A percentile compares a stretch with the other conserved stretches of the same genome.
Evolutionary conservation across 352 stramenopile species (phyloP).

Genomic region (Phytophthora lateralis): DNA sequence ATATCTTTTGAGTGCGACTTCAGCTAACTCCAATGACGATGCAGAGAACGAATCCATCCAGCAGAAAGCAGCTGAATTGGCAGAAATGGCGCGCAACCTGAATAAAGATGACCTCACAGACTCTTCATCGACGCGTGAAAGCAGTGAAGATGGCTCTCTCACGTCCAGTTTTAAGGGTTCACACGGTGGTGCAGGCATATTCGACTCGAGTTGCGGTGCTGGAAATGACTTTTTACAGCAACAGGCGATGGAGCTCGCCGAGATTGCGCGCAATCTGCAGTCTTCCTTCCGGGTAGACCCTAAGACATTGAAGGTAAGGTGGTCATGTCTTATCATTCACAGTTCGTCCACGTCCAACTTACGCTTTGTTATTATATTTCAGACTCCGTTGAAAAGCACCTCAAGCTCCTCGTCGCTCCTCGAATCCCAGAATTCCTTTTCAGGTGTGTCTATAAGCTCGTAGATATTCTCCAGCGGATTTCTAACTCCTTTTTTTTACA

Average conservation of each 20-base stretch:
- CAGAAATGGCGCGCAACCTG: slow-evolving; percentile 44
- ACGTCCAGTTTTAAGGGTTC: slow-evolving; percentile 36
- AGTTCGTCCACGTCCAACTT: not conserved
- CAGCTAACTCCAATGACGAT: slow-evolving; percentile 19
- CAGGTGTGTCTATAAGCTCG: slow-evolving; percentile 16
- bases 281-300: slow-evolving; percentile 46
- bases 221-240: slow-evolving; percentile 60
- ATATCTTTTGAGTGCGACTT: slow-evolving; percentile 13
- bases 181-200: slow-evolving; percentile 17
- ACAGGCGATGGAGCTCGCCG: slow-evolving; percentile 65
- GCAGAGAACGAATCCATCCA: slow-evolving; percentile 44
- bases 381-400: slow-evolving; percentile 26
- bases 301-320: slow-evolving; percentile 24
- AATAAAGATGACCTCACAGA: slow-evolving; percentile 44
- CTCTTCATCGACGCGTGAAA: slow-evolving; percentile 35
- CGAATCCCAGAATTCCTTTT: slow-evolving; percentile 31
- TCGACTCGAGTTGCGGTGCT: slow-evolving; percentile 20
- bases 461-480: not conserved
- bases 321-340: not conserved
- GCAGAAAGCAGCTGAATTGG: slow-evolving; percentile 43
- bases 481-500: slow-evolving; percentile 9
- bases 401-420: slow-evolving; percentile 46
- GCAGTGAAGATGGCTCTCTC: slow-evolving; percentile 36
- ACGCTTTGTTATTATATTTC: slow-evolving; percentile 1
- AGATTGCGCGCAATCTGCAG: slow-evolving; percentile 68